Evolutionary conservation across 495 filamentous ascomycete species (phyloP), one percentile per base, ranked within the genome.

Genomic region (Penicillium silybi): DNA sequence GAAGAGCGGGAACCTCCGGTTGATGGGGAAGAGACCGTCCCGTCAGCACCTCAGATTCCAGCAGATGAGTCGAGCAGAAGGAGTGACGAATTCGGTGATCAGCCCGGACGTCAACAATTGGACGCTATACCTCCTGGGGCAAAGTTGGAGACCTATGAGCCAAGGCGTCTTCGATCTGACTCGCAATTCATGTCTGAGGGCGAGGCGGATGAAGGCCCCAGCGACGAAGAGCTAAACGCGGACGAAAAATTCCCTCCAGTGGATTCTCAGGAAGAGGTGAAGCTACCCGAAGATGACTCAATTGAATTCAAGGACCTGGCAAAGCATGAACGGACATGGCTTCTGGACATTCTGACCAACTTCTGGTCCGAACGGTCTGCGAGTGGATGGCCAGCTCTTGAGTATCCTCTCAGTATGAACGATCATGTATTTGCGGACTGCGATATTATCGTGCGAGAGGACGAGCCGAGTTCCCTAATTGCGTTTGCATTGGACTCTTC

Each of bases 351-450:
- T 76, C 75, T 99, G 46, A 91, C 87, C 9, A 95, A 91, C 51
- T 99, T 99, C 71, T 99, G 95, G 95, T 95, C 93, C 17, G 93
- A 97, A 65, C 84, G 93, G 39, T 97, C 93, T 18, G 90, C 95
- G 37, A 96, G 89, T 70, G 91, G 92, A 40, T 99, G 95, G 95
- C 77, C 88, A n/a, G 82, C 85, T 22, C 78, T 99, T 20, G 95
- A 97, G 19, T 99, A 97, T 61, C 95, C 95, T 10, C 77, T 96
- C 51, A 87, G 84, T 58, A 79, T 87, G 13, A 85, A 82, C 38
- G 95, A 97, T 66, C 93, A 99, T 65, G 88, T 97, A 40, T 97
- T 96, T 64, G 89, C 89, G 23, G 95, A 99, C 70, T 95, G 90
- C n/a, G 89, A 97, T 69, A 88, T 99, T 46, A 93, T 99, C 48